Evolutionary conservation across 345 rosid species (phyloP).

Genomic region (Pistacia integerrima): DNA sequence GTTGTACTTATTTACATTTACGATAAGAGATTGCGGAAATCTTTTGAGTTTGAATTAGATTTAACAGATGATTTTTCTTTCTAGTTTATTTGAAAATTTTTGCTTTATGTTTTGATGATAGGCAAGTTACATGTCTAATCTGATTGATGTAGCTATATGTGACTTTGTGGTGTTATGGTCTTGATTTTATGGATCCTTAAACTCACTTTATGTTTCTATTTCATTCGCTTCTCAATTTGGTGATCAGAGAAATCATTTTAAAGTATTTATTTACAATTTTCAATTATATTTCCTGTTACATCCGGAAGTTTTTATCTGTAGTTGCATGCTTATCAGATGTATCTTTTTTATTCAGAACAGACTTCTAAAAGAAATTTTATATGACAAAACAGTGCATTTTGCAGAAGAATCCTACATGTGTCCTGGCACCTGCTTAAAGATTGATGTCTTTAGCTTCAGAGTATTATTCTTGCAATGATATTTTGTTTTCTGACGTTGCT

Average conservation of each 20-base stretch:
- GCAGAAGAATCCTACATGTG: background rate
- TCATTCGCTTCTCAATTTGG: background rate
- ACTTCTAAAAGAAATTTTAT: background rate
- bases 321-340: background rate
- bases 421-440: background rate
- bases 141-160: background rate
- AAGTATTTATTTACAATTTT: background rate
- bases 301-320: background rate
- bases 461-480: background rate
- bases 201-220: background rate
- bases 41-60: background rate
- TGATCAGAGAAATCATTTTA: background rate
- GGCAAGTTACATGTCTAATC: background rate
- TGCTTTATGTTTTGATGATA: background rate
- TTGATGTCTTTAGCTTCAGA: background rate
- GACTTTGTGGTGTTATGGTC: background rate
- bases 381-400: background rate
- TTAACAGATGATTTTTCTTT: background rate
- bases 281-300: background rate
- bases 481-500: background rate
- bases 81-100: background rate
- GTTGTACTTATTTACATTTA: constrained; percentile 7
- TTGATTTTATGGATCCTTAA: background rate
- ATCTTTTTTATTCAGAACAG: background rate
- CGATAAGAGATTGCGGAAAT: background rate